These are phyloP conservation scores for Nemania diffusa DNA, from an alignment of 2,329 filamentous ascomycete genomes.

Conservation along the genomic window DNA sequence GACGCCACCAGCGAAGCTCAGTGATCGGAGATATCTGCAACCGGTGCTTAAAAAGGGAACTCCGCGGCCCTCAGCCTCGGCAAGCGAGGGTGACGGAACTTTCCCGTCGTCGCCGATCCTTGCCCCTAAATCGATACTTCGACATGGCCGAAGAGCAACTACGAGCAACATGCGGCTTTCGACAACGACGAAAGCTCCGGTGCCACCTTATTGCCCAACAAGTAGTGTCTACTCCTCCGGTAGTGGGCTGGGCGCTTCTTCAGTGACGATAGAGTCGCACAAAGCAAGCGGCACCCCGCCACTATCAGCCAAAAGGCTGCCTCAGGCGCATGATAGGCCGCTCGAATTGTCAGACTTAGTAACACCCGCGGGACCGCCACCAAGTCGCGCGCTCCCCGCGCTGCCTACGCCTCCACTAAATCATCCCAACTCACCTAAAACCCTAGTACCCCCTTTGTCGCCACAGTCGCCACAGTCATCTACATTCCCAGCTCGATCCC, in stretches of 20 bases:
- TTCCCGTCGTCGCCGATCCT: conserved; percentile 55
- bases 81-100: conserved; percentile 26
- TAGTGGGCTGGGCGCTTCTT: conserved; percentile 30
- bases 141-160: conserved; percentile 46
- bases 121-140: conserved; percentile 51
- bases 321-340: conserved; percentile 51
- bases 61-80: conserved; percentile 31
- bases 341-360: conserved; percentile 53
- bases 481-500: conserved; percentile 38
- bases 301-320: conserved; percentile 50
- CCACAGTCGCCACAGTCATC: conserved; percentile 43
- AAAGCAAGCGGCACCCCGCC: conserved; percentile 45
- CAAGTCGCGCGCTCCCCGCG: conserved; percentile 56
- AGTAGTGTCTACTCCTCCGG: conserved; percentile 37
- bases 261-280: conserved; percentile 39
- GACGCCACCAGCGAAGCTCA: conserved; percentile 60
- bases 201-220: conserved; percentile 24
- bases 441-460: conserved; percentile 32
- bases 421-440: conserved; percentile 33
- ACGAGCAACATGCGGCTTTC: conserved; percentile 30
- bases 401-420: conserved; percentile 51
- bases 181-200: conserved; percentile 15
- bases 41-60: conserved; percentile 46
- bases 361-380: conserved; percentile 56
- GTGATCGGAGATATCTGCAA: conserved; percentile 58